These are phyloP conservation scores for Dendryphion nanum DNA, from an alignment of 2,329 filamentous ascomycete species.

Conservation along the genomic window DNA sequence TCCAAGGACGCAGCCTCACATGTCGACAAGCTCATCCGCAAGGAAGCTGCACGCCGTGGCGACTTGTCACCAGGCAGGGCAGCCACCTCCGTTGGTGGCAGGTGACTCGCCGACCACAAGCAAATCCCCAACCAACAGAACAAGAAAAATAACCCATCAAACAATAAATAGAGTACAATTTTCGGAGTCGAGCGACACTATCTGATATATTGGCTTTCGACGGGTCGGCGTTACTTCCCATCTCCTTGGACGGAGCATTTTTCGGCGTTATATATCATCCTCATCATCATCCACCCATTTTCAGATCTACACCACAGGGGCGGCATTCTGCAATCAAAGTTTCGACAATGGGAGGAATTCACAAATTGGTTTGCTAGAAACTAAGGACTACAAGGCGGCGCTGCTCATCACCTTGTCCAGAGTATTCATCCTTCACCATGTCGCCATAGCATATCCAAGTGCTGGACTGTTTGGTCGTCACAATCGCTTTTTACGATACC, in stretches of 20 bases:
- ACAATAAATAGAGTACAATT: neutral
- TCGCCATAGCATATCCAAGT: conserved; percentile 34
- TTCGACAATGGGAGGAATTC: neutral
- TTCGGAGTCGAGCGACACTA: neutral
- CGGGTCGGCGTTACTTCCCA: conserved; percentile 10
- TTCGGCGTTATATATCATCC: conserved; percentile 33
- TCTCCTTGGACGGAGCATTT: conserved; percentile 19
- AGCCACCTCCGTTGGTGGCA: conserved; percentile 27
- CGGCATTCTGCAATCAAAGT: conserved; percentile 4
- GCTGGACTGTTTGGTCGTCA: conserved; percentile 31
- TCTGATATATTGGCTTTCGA: conserved; percentile 3
- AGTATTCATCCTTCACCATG: no score
- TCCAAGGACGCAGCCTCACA: conserved; percentile 38
- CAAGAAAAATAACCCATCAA: conserved; percentile 4
- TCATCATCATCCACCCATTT: no score
- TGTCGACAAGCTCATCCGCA: conserved; percentile 48
- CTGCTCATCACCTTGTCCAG: conserved; percentile 9
- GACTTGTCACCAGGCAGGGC: conserved; percentile 31
- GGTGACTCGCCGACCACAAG: conserved; percentile 25
- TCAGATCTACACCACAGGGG: no score
- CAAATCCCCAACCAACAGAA: neutral
- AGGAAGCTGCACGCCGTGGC: conserved; percentile 41
- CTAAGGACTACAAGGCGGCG: neutral
- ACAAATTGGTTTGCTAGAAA: neutral
- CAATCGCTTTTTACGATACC: no score